These are phyloP conservation scores for Prunus armeniaca DNA, from an alignment of 306 rosid species.

Conservation along the genomic window DNA sequence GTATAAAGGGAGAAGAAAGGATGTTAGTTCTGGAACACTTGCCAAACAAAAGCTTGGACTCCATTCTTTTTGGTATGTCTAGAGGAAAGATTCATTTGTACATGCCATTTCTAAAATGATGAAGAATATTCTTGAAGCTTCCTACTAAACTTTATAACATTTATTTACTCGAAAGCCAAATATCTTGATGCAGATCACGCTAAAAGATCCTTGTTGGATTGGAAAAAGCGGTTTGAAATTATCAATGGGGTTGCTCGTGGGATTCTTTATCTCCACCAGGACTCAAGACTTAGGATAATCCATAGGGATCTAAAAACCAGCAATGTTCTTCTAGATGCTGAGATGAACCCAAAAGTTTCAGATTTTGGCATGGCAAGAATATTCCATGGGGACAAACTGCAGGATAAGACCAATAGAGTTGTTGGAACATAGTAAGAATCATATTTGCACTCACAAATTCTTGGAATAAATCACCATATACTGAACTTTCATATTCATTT, in stretches of 20 bases:
- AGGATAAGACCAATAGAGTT: constrained; percentile 39
- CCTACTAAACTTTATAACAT: neutral
- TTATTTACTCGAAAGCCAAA: neutral
- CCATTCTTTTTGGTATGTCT: constrained; percentile 46
- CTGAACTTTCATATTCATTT: neutral
- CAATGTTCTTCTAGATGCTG: constrained; percentile 46
- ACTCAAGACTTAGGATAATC: constrained; percentile 52
- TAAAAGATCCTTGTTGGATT: constrained; percentile 29
- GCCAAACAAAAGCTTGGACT: constrained; percentile 60
- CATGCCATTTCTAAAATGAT: neutral
- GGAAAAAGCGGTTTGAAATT: constrained; percentile 44
- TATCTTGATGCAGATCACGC: constrained; percentile 25
- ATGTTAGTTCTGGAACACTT: constrained; percentile 51
- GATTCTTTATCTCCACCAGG: constrained; percentile 56
- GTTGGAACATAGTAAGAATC: constrained; percentile 64
- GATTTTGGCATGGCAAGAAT: constrained; percentile 76
- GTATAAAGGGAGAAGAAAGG: constrained; percentile 42
- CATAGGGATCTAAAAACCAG: constrained; percentile 61
- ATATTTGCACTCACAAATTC: neutral
- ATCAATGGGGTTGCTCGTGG: constrained; percentile 52
- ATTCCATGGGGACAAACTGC: constrained; percentile 40
- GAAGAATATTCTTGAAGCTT: neutral
- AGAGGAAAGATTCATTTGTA: neutral
- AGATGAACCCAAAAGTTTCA: constrained; percentile 54
- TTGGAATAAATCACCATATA: neutral